These are phyloP conservation scores for Penicillium cataractarum DNA, from an alignment of 495 filamentous ascomycete species.

Conservation along the genomic window DNA sequence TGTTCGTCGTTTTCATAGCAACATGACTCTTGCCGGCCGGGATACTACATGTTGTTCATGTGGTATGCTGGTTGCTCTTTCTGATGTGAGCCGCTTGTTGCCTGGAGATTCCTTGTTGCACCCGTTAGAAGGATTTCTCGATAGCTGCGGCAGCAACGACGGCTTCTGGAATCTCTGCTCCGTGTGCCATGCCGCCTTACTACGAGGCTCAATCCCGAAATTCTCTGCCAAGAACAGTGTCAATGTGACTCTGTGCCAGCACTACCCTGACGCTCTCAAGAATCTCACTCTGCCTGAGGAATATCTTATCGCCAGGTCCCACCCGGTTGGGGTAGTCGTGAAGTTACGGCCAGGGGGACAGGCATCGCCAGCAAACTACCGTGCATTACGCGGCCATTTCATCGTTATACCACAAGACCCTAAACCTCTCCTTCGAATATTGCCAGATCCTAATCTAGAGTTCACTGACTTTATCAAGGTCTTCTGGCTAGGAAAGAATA, in stretches of 20 bases:
- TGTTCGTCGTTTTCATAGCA: not conserved
- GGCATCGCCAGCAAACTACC: not conserved
- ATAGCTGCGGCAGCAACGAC: not conserved
- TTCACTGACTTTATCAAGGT: conserved; percentile 10
- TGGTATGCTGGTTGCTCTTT: not conserved
- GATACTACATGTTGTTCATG: not conserved
- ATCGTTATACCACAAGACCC: conserved; percentile 21
- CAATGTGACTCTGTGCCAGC: not conserved
- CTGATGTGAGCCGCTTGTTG: not conserved
- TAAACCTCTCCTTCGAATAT: conserved; percentile 17
- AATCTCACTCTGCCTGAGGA: not conserved
- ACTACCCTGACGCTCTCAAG: not conserved
- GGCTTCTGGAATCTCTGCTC: not conserved
- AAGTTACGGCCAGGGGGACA: not conserved
- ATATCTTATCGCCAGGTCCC: not conserved
- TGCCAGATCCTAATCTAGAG: conserved; percentile 8
- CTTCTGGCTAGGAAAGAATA: conserved; percentile 4
- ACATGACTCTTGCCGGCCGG: not conserved
- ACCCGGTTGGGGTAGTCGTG: not conserved
- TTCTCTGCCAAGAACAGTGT: not conserved
- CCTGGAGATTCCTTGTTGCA: not conserved
- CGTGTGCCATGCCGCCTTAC: not conserved
- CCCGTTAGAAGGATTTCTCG: not conserved
- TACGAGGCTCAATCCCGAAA: not conserved
- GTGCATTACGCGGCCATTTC: conserved; percentile 18